Conservation (phyloP, 2,329 filamentous ascomycete genomes). For the Fusarium brevicatenulatum region DNA sequence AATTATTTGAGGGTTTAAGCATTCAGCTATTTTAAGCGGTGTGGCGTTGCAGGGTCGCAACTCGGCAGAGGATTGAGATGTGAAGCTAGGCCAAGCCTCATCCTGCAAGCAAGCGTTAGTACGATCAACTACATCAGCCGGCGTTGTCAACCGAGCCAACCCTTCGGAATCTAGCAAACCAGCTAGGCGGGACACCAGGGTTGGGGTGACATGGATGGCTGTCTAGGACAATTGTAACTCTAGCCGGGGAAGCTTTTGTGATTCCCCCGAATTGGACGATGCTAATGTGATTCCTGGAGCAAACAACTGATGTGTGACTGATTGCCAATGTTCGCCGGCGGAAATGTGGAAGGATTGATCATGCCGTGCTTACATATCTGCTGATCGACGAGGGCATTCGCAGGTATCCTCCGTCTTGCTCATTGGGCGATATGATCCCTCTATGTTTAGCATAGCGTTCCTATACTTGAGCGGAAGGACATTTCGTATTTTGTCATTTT, state of each 20-base stretch:
- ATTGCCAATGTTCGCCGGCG: background rate
- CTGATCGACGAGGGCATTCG: background rate
- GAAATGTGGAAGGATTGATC: background rate
- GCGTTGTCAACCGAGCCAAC: slow-evolving; percentile 37
- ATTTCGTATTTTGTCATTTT: background rate
- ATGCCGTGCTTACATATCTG: background rate
- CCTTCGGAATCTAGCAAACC: slow-evolving; percentile 40
- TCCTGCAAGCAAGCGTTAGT: slow-evolving; percentile 31
- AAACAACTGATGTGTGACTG: background rate
- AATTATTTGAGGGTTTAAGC: background rate
- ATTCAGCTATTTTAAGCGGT: slow-evolving; percentile 21
- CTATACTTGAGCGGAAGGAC: background rate
- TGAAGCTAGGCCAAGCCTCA: slow-evolving; percentile 23
- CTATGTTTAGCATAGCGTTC: background rate
- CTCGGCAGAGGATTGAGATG: slow-evolving; percentile 20
- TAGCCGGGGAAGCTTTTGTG: slow-evolving; percentile 36
- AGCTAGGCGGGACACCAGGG: slow-evolving; percentile 31
- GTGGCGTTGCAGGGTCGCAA: slow-evolving; percentile 20
- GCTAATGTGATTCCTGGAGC: background rate
- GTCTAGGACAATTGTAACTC: slow-evolving; percentile 7
- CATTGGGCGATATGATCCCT: background rate
- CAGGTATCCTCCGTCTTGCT: background rate
- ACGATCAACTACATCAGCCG: slow-evolving; percentile 16
- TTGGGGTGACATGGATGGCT: slow-evolving; percentile 22
- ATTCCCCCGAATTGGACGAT: slow-evolving; percentile 18